phyloP scores from a whole-genome alignment of 345 rosid species.

The Citrus sp. region DNA sequence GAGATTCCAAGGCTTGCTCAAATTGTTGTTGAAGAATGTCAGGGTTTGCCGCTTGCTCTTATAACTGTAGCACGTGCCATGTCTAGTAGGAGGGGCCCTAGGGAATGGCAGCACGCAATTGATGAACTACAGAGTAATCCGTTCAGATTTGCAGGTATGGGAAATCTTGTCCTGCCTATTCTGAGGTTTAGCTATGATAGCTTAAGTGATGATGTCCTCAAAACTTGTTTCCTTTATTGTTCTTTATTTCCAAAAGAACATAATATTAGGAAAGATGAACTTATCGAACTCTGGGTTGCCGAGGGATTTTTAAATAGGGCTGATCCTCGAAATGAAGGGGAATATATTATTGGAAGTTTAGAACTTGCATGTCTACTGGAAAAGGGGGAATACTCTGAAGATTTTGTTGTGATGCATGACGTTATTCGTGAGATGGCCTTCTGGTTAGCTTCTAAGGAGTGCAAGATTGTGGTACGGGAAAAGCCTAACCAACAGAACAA shows the following conservation, averaged over 20 bases:
- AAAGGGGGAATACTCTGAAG: not conserved
- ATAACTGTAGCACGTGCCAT: conserved; percentile 20
- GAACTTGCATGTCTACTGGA: conserved; percentile 22
- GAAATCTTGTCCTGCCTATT: not conserved
- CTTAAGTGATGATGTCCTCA: not conserved
- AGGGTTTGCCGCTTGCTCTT: conserved; percentile 23
- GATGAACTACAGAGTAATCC: not conserved
- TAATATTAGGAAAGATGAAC: not conserved
- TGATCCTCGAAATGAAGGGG: not conserved
- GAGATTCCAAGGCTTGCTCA: conserved; percentile 10
- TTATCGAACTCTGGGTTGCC: conserved; percentile 12
- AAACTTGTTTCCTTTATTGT: conserved; percentile 20
- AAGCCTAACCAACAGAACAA: not conserved
- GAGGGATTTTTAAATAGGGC: conserved; percentile 17
- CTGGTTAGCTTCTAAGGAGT: not conserved
- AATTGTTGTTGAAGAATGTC: conserved; percentile 15
- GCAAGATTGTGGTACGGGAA: not conserved
- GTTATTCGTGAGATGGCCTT: conserved; percentile 25
- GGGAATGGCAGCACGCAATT: conserved; percentile 7
- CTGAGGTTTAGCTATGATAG: conserved; percentile 4
- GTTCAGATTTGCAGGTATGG: not conserved
- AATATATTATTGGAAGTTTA: not conserved
- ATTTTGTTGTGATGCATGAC: conserved; percentile 20
- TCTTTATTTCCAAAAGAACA: not conserved
- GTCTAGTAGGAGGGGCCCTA: not conserved